Evolutionary conservation across 1,284 basidiomycete genomes (phyloP).

Genomic region (Grifola frondosa): DNA sequence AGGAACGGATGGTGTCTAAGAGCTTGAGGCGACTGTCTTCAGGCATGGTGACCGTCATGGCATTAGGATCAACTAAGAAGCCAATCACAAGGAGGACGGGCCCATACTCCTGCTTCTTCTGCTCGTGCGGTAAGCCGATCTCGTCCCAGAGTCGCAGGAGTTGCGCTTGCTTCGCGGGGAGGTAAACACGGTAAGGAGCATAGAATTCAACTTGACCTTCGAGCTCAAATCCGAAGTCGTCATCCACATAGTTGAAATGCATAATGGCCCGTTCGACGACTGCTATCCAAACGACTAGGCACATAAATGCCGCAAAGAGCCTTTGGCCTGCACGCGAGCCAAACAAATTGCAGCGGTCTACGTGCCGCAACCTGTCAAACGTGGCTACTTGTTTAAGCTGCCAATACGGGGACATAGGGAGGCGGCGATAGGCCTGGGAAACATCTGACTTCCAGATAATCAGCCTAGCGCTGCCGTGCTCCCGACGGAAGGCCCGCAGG

Average conservation of each 20-base stretch:
- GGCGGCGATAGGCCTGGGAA: neutral
- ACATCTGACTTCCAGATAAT: neutral
- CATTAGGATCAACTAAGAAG: neutral
- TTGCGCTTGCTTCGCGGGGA: neutral
- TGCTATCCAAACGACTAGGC: neutral
- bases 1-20: neutral
- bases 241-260: neutral
- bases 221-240: neutral
- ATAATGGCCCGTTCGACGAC: neutral
- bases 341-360: neutral
- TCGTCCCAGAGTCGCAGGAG: conserved; percentile 6
- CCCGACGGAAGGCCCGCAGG: neutral
- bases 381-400: neutral
- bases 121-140: conserved; percentile 1
- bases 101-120: neutral
- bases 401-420: neutral
- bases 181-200: conserved; percentile 1
- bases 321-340: neutral
- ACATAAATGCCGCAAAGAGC: neutral
- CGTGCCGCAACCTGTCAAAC: neutral
- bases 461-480: no score
- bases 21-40: neutral
- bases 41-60: neutral
- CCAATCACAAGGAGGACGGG: neutral
- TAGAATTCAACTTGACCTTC: neutral